Evolutionary conservation across 257 asterid species (phyloP).

Genomic region (Rhazya stricta): DNA sequence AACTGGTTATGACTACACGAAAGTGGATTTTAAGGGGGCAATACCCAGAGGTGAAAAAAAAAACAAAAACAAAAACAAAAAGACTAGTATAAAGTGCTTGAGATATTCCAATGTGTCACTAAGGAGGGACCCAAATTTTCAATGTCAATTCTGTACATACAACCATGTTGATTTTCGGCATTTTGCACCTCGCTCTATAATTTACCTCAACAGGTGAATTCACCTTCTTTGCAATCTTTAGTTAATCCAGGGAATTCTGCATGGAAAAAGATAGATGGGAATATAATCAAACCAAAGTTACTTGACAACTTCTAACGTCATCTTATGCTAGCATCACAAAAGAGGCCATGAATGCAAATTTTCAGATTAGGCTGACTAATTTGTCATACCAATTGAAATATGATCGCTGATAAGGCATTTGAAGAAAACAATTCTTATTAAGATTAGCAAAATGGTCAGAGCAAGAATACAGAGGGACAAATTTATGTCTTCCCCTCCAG

Average conservation of each 20-base stretch:
- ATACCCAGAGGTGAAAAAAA: slow-evolving; percentile 10
- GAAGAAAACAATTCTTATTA: neutral
- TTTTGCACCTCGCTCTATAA: slow-evolving; percentile 33
- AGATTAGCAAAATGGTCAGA: neutral
- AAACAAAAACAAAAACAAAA: neutral
- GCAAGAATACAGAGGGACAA: neutral
- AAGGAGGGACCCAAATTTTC: slow-evolving; percentile 14
- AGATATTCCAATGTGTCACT: slow-evolving; percentile 16
- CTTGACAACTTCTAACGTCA: neutral
- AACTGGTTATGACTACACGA: slow-evolving; percentile 19
- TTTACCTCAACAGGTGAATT: slow-evolving; percentile 42
- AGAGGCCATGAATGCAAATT: neutral
- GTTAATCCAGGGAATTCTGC: slow-evolving; percentile 58
- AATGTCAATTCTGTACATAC: slow-evolving; percentile 20
- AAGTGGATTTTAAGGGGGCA: slow-evolving; percentile 9
- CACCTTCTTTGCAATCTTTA: slow-evolving; percentile 59
- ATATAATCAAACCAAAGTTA: slow-evolving; percentile 30
- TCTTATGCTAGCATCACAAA: neutral
- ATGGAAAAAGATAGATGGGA: slow-evolving; percentile 34
- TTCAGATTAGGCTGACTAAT: neutral
- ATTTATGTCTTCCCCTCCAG: neutral
- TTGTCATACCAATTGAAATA: neutral
- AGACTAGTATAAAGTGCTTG: neutral
- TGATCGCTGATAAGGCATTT: neutral
- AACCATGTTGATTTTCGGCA: slow-evolving; percentile 22